Evolutionary conservation across 1,139 yeast species (phyloP), one percentile per base, ranked within the genome.

Genomic region (Pichia norvegensis): DNA sequence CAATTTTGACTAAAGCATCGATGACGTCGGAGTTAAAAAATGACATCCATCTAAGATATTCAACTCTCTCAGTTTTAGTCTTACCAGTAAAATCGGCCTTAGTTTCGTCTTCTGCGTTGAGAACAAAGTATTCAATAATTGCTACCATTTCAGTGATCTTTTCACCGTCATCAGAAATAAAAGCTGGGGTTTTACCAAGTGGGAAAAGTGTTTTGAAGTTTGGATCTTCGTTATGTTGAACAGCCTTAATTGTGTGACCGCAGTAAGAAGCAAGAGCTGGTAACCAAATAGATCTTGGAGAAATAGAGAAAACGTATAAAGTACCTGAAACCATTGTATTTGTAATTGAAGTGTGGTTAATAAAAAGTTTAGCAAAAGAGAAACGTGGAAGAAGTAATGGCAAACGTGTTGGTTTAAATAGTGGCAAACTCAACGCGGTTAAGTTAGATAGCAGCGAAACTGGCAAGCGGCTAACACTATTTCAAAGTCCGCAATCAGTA

Each of bases 221-320:
- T 9, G 27, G 27, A 16, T 16, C 23, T 6, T 37, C 25, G 8
- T 11, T 14, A 42, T 58, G 55, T 47, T 62, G 67, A 45, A 63
- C 54, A 40, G 69, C 46, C 49, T 66, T 64, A 56, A 73, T 62
- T 48, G 73, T 77, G 52, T 74, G 64, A 48, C 69, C 64, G 56
- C 52, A 25, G 29, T 47, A 46, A 36, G 53, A 48, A 16, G 43
- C 47, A 13, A 49, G 42, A 25, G 40, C 47, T 17, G 44, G 40
- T 36, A 55, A 47, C 42, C 57, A 47, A 29, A 47, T 41, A 13
- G 55, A 50, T 51, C 59, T 51, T 44, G 59, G 57, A 2, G 59
- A 53, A 16, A 33, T 33, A 17, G 45, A 31, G 31, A 36, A 35
- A 27, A 55, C 33, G 45, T 48, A 55, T 14, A 55, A 33, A 11